A percentile compares a stretch with the other conserved stretches of the same genome.
Evolutionary conservation across 2,329 filamentous ascomycete species (phyloP).

Genomic region (Penicillium freii): DNA sequence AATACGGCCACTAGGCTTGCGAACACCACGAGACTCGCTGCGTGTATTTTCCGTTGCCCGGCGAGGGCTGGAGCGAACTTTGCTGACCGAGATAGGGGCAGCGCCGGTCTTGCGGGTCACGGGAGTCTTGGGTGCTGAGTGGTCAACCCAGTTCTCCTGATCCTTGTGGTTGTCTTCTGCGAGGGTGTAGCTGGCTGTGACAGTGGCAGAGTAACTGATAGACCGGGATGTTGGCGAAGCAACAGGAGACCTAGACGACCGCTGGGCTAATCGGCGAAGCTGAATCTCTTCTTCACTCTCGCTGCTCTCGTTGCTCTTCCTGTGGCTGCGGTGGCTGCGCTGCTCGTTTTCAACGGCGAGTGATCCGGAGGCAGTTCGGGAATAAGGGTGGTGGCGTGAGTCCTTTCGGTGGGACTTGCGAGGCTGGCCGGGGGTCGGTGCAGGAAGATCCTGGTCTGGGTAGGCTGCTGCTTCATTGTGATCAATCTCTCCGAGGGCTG

Average conservation of each 20-base stretch:
- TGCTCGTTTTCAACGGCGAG: slow-evolving; percentile 40
- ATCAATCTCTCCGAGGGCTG: slow-evolving; percentile 91
- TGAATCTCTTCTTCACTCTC: slow-evolving; percentile 84
- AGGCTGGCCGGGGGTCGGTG: slow-evolving; percentile 92
- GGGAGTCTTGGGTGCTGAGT: slow-evolving; percentile 53
- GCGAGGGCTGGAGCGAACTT: slow-evolving; percentile 60
- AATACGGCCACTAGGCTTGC: slow-evolving; percentile 49
- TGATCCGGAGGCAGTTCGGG: slow-evolving; percentile 54
- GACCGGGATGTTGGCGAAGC: slow-evolving; percentile 64
- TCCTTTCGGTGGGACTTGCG: slow-evolving; percentile 81
- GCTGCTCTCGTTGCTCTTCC: slow-evolving; percentile 55
- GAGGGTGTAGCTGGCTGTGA: slow-evolving; percentile 64
- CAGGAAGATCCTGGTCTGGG: slow-evolving; percentile 82
- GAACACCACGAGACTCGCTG: slow-evolving; percentile 42
- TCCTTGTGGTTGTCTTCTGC: slow-evolving; percentile 65
- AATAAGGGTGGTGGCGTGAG: slow-evolving; percentile 70
- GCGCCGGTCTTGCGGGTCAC: slow-evolving; percentile 53
- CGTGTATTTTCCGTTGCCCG: slow-evolving; percentile 38
- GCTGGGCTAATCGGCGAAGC: slow-evolving; percentile 69
- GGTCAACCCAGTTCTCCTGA: slow-evolving; percentile 62
- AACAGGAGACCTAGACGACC: slow-evolving; percentile 63
- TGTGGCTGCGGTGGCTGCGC: slow-evolving; percentile 53
- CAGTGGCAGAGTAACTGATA: slow-evolving; percentile 71
- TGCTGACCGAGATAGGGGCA: slow-evolving; percentile 56
- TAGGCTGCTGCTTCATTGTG: slow-evolving; percentile 62